phyloP scores from a whole-genome alignment of 2,329 filamentous ascomycete genomes.

The Xylariales sp. region DNA sequence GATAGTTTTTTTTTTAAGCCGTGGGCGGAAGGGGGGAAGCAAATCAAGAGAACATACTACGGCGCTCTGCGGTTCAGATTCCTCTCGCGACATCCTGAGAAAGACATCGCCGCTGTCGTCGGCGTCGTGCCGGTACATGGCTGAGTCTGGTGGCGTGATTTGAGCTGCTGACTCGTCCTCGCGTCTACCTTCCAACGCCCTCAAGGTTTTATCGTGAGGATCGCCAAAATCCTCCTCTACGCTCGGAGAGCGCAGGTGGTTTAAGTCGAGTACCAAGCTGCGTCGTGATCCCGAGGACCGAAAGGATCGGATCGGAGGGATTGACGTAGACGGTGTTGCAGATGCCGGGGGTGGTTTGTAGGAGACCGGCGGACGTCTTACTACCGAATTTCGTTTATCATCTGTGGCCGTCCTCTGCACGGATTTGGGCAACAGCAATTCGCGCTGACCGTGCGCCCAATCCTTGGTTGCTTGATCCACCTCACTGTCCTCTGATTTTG shows the following conservation, averaged over 20 bases:
- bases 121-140: constrained; percentile 30
- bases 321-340: constrained; percentile 21
- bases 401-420: constrained; percentile 38
- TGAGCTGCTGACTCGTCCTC: constrained; percentile 32
- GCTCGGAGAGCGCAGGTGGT: constrained; percentile 33
- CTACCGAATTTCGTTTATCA: constrained; percentile 40
- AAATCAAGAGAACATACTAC: too few species aligned
- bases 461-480: constrained; percentile 28
- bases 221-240: constrained; percentile 40
- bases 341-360: constrained; percentile 37
- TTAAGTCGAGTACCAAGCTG: constrained; percentile 51
- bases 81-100: constrained; percentile 53
- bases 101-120: constrained; percentile 58
- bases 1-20: too few species aligned
- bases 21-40: background rate
- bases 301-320: constrained; percentile 53
- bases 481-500: constrained; percentile 11
- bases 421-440: constrained; percentile 42
- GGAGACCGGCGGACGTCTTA: constrained; percentile 44
- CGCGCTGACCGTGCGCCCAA: constrained; percentile 38
- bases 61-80: constrained; percentile 27
- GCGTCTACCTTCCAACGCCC: constrained; percentile 43
- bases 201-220: constrained; percentile 42
- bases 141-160: constrained; percentile 36
- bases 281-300: constrained; percentile 54